These are phyloP conservation scores for Fragaria vesca DNA, from an alignment of 306 rosid species.

Conservation along the genomic window DNA sequence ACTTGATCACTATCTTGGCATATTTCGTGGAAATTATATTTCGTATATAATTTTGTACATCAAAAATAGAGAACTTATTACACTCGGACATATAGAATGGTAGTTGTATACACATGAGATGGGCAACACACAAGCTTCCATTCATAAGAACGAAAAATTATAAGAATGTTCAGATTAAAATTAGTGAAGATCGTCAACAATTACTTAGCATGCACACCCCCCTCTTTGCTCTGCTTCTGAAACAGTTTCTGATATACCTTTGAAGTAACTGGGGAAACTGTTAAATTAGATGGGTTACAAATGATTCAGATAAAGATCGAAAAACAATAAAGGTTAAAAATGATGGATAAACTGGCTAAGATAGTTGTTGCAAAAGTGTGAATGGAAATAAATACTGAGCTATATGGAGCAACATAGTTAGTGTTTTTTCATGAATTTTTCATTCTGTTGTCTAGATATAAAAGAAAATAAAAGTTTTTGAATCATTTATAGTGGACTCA, in stretches of 20 bases:
- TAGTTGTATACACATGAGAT: slow-evolving; percentile 11
- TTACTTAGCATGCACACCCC: slow-evolving; percentile 68
- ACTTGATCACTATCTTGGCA: not conserved
- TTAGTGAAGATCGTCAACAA: not conserved
- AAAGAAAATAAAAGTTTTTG: not conserved
- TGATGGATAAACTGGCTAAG: not conserved
- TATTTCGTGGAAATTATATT: not conserved
- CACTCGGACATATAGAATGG: not conserved
- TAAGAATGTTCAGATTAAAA: not conserved
- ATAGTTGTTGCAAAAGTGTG: not conserved
- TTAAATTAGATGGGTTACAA: not conserved
- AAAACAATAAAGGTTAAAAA: not conserved
- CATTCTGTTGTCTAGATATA: not conserved
- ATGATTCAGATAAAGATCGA: not conserved
- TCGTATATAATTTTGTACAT: not conserved
- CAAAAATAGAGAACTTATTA: not conserved
- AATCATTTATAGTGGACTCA: slow-evolving; percentile 27
- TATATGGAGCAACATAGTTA: not conserved
- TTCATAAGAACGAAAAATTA: slow-evolving; percentile 24
- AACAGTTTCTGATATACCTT: slow-evolving; percentile 68
- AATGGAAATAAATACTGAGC: too few species aligned
- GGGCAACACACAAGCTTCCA: not conserved
- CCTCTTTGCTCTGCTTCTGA: slow-evolving; percentile 71
- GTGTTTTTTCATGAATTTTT: too few species aligned
- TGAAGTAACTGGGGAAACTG: slow-evolving; percentile 54